Conservation (phyloP, 306 rosid species). For the Cicer judaicum region DNA sequence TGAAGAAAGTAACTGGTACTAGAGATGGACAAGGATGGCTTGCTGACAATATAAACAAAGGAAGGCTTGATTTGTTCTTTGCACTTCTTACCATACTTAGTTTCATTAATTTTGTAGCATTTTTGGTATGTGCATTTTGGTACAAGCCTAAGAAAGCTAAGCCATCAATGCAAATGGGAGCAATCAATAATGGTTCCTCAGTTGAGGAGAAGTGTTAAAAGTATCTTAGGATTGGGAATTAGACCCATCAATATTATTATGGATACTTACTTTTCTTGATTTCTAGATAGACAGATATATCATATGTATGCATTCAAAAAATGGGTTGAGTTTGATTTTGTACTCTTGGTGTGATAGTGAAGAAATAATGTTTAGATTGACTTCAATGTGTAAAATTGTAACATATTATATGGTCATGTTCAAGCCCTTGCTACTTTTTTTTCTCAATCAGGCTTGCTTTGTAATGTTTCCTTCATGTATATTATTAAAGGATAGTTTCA, state of each 20-base stretch:
- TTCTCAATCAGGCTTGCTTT: constrained; percentile 35
- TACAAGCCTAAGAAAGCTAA: constrained; percentile 64
- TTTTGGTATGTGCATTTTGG: constrained; percentile 65
- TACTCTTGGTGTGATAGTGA: constrained; percentile 10
- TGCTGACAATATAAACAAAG: constrained; percentile 70
- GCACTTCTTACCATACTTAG: constrained; percentile 68
- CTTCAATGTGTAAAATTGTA: constrained; percentile 35
- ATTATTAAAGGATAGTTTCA: constrained; percentile 21
- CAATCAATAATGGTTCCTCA: constrained; percentile 40
- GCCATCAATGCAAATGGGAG: constrained; percentile 52
- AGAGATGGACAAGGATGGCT: constrained; percentile 80
- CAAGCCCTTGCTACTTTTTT: constrained; percentile 3
- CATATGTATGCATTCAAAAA: constrained; percentile 16
- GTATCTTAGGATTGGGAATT: constrained; percentile 10
- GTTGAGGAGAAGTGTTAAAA: constrained; percentile 60
- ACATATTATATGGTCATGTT: constrained; percentile 38
- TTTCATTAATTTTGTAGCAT: constrained; percentile 63
- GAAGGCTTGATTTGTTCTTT: constrained; percentile 87
- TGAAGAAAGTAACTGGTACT: constrained; percentile 62
- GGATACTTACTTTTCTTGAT: constrained; percentile 7
- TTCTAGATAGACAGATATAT: constrained; percentile 22
- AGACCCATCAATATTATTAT: neutral
- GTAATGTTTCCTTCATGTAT: neutral
- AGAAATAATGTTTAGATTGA: constrained; percentile 43
- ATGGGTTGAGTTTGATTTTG: constrained; percentile 23